These are phyloP conservation scores for Taphrina flavorubra DNA, from an alignment of 1,139 yeast genomes.

Conservation along the genomic window DNA sequence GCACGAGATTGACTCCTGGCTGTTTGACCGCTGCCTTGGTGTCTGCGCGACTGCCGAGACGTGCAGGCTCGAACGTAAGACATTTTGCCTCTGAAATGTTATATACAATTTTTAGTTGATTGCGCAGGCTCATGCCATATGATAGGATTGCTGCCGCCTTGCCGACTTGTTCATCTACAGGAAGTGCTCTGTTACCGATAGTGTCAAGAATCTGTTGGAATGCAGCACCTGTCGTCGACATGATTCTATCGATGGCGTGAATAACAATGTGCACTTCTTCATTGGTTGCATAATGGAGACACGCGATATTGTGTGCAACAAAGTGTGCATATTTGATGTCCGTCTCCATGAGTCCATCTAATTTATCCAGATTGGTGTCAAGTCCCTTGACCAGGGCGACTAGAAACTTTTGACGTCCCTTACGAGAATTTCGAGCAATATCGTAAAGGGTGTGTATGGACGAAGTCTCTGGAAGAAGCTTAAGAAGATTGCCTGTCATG, in stretches of 20 bases:
- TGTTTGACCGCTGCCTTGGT: conserved; percentile 29
- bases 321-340: conserved; percentile 45
- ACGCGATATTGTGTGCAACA: conserved; percentile 55
- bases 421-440: conserved; percentile 56
- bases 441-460: conserved; percentile 52
- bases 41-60: conserved; percentile 37
- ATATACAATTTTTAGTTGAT: conserved; percentile 36
- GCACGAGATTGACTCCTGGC: conserved; percentile 11
- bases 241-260: conserved; percentile 49
- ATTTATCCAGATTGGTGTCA: conserved; percentile 49
- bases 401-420: conserved; percentile 59
- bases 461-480: conserved; percentile 23
- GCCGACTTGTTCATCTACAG: neutral
- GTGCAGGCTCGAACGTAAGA: conserved; percentile 39
- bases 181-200: neutral
- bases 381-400: conserved; percentile 53
- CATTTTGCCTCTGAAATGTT: conserved; percentile 41
- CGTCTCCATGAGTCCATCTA: conserved; percentile 41
- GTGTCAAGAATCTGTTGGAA: conserved; percentile 48
- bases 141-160: conserved; percentile 35
- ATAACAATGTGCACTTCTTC: conserved; percentile 56
- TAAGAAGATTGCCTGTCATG: conserved; percentile 41
- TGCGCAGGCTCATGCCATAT: conserved; percentile 24
- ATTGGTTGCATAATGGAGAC: conserved; percentile 52
- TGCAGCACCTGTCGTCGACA: conserved; percentile 54